Evolutionary conservation across 129 eudicot species (phyloP), one percentile per base, ranked within the genome.

Genomic region (Logfia minima): DNA sequence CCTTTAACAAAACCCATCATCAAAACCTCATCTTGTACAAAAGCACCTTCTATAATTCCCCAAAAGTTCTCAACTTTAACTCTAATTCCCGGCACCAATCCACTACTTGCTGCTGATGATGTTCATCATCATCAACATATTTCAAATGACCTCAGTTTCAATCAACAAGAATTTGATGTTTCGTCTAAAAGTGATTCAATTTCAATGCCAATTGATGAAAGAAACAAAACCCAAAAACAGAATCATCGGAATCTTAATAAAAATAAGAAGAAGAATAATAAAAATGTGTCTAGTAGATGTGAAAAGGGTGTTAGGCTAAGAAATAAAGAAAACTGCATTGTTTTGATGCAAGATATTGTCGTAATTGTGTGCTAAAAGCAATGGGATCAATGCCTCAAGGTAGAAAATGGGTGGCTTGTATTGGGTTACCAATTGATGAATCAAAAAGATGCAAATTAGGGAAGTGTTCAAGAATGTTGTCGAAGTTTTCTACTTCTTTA

Each of bases 301-400:
- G 71, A 39, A 43, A 85, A 85, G 34, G 71, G 82, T 60, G 68
- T 66, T 23, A 68, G 83, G 75, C 51, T 85, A 72, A 81, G 65
- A 39, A 85, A 78, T 51, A 81, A 59, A 26, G 85, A 85, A 64
- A 32, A 10, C 14, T 85, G 88, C 35, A 73, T 85, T 23, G 90
- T 86, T 66, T 86, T 74, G 76, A 77, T 45, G 80, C 78, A 8
- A 80, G 81, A 21, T 84, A 80, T 60, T 84, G 87, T 60, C 68
- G 83, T 62, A 68, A 76, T 14, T 84, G 87, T 80, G 53, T 84
- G 53, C 41, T 84, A 3, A 81, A 79, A 58, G 85, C 88, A 1
- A 84, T 84, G 88, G 88, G 88, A 32, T 81, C 88, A 21, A 84
- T 81, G 88, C 88, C 88, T 0, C 85, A 84, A 82, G 88, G 88